A percentile compares a stretch with the other conserved stretches of the same genome.
Evolutionary conservation across 1,284 basidiomycete genomes (phyloP).

Genomic region (Anthracocystis panici-leucophaei): DNA sequence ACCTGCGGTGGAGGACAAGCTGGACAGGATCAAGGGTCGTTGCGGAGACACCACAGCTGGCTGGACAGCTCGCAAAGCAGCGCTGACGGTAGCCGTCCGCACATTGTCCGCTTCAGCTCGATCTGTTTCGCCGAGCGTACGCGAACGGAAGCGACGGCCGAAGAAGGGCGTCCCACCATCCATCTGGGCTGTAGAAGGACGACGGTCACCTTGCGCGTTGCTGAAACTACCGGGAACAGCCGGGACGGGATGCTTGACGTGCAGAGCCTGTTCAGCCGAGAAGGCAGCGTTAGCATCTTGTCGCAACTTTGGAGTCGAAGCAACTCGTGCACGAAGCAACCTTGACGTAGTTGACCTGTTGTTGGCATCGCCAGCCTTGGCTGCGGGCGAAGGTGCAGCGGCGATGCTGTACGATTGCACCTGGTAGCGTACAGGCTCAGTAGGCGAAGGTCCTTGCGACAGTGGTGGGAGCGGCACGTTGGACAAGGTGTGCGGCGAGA

Average conservation of each 20-base stretch:
- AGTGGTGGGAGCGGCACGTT: background rate
- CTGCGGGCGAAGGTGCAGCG: background rate
- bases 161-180: conserved; percentile 41
- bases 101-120: conserved; percentile 15
- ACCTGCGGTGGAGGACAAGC: background rate
- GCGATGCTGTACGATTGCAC: conserved; percentile 25
- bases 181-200: conserved; percentile 43
- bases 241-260: conserved; percentile 21
- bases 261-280: conserved; percentile 13
- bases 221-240: conserved; percentile 9
- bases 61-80: conserved; percentile 3
- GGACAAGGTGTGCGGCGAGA: conserved; percentile 16
- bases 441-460: conserved; percentile 7
- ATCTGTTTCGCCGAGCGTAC: conserved; percentile 52
- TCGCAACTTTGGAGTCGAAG: conserved; percentile 50
- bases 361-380: background rate
- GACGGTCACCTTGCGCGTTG: conserved; percentile 10
- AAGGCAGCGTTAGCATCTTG: conserved; percentile 19
- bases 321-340: conserved; percentile 35
- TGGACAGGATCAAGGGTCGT: conserved; percentile 11
- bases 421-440: conserved; percentile 21
- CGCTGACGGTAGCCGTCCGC: conserved; percentile 14
- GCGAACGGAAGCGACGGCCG: conserved; percentile 50
- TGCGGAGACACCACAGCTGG: conserved; percentile 1
- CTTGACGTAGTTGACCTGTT: conserved; percentile 9